These are phyloP conservation scores for Cyberlindnera misumaiensis DNA, from an alignment of 805 yeast species.

Conservation along the genomic window DNA sequence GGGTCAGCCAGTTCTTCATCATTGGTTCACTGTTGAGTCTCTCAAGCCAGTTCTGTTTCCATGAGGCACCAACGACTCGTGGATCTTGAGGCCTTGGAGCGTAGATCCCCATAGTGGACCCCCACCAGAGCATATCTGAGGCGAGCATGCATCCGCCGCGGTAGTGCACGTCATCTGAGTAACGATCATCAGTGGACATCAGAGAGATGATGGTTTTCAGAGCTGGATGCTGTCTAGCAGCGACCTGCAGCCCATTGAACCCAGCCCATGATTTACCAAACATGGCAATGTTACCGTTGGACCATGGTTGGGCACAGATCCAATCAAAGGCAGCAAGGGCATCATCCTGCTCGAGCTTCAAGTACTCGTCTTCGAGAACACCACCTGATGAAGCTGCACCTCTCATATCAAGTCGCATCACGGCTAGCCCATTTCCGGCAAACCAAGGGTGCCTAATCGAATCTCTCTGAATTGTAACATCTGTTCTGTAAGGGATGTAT, in stretches of 20 bases:
- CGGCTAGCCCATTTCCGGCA: slow-evolving; percentile 40
- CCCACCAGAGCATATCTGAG: slow-evolving; percentile 45
- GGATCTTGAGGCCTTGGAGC: slow-evolving; percentile 43
- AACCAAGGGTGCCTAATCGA: slow-evolving; percentile 39
- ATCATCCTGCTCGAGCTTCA: slow-evolving; percentile 38
- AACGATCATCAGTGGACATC: slow-evolving; percentile 42
- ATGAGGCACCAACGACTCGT: slow-evolving; percentile 28
- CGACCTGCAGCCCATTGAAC: slow-evolving; percentile 39
- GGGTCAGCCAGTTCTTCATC: slow-evolving; percentile 35
- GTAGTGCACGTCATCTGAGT: slow-evolving; percentile 43
- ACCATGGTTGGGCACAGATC: slow-evolving; percentile 35
- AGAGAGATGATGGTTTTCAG: slow-evolving; percentile 36
- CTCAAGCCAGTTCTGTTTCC: slow-evolving; percentile 36
- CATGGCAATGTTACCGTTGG: slow-evolving; percentile 40
- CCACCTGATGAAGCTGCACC: slow-evolving; percentile 40
- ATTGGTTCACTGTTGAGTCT: slow-evolving; percentile 34
- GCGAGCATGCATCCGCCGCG: slow-evolving; percentile 40
- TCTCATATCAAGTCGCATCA: slow-evolving; percentile 40
- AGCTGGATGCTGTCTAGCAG: slow-evolving; percentile 41
- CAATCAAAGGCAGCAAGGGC: slow-evolving; percentile 37
- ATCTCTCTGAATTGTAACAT: slow-evolving; percentile 39
- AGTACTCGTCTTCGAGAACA: slow-evolving; percentile 34
- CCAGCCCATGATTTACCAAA: slow-evolving; percentile 47
- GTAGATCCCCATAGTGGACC: slow-evolving; percentile 38
- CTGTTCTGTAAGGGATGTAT: slow-evolving; percentile 40